Percentiles rank a stretch among this genome's conserved stretches.
phyloP scores from a whole-genome alignment of 768 basidiomycete genomes.

The Mrakia frigida region DNA sequence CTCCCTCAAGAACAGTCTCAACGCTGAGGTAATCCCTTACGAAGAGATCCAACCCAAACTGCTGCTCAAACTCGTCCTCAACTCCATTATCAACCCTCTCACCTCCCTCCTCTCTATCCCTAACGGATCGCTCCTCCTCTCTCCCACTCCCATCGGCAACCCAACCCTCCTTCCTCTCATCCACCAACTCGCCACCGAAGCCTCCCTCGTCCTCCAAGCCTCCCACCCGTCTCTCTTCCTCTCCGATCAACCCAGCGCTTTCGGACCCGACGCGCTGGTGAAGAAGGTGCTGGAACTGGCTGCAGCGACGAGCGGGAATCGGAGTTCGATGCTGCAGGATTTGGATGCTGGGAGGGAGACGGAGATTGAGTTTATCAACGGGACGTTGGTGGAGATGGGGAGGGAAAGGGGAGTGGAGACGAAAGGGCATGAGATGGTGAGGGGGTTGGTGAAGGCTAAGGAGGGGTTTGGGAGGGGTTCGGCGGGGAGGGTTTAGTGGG shows the following conservation, averaged over 20 bases:
- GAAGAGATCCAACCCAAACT: constrained; percentile 65
- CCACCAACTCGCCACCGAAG: constrained; percentile 63
- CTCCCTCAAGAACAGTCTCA: constrained; percentile 2
- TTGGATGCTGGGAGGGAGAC: constrained; percentile 57
- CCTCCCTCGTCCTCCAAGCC: constrained; percentile 55
- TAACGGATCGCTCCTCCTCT: constrained; percentile 66
- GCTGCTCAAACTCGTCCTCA: constrained; percentile 72
- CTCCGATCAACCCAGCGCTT: constrained; percentile 38
- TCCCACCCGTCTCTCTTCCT: constrained; percentile 40
- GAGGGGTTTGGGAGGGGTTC: neutral
- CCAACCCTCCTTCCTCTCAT: constrained; percentile 50
- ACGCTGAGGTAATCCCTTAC: constrained; percentile 54
- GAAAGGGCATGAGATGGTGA: constrained; percentile 46
- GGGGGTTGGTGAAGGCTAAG: constrained; percentile 27
- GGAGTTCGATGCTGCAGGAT: constrained; percentile 76
- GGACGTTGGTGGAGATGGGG: constrained; percentile 67
- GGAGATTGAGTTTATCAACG: constrained; percentile 78
- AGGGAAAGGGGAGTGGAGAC: constrained; percentile 55
- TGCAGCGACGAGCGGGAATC: constrained; percentile 57
- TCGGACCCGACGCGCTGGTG: constrained; percentile 28
- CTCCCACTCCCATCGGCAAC: constrained; percentile 32
- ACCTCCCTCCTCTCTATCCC: constrained; percentile 72
- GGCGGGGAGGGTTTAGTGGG: too few relatives aligned
- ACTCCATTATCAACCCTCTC: constrained; percentile 76
- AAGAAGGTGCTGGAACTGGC: constrained; percentile 52